A percentile compares a stretch with the other conserved stretches of the same genome.
These are phyloP conservation scores for Salix purpurea DNA, from an alignment of 345 rosid species.

Conservation along the genomic window DNA sequence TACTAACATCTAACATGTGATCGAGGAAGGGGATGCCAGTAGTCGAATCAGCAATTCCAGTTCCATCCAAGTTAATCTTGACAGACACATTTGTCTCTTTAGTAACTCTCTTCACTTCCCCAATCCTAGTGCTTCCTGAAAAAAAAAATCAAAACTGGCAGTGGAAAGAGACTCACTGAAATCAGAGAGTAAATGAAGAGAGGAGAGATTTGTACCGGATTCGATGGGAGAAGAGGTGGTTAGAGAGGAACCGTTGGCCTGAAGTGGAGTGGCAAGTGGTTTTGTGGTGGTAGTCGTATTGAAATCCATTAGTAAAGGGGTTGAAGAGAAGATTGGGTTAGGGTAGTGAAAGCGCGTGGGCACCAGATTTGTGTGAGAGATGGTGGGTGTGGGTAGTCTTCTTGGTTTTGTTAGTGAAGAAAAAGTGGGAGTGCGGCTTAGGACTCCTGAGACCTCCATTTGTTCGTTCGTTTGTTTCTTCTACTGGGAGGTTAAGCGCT, in stretches of 20 bases:
- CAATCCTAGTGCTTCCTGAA: slow-evolving; percentile 40
- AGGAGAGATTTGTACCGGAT: slow-evolving; percentile 17
- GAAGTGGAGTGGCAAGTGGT: slow-evolving; percentile 26
- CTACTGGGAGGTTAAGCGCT: background rate
- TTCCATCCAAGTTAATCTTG: slow-evolving; percentile 74
- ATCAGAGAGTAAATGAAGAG: background rate
- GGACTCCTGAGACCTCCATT: slow-evolving; percentile 35
- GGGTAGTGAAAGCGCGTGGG: background rate
- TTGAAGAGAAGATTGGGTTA: background rate
- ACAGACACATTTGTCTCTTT: slow-evolving; percentile 82
- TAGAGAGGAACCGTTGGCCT: slow-evolving; percentile 31
- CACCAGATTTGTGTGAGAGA: background rate
- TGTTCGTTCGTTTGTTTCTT: background rate
- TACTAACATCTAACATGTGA: slow-evolving; percentile 79
- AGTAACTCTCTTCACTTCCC: slow-evolving; percentile 77
- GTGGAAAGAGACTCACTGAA: background rate
- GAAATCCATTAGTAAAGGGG: slow-evolving; percentile 17
- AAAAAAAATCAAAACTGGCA: background rate
- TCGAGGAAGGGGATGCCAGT: slow-evolving; percentile 83
- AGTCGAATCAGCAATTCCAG: slow-evolving; percentile 68
- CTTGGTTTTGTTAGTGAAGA: slow-evolving; percentile 2
- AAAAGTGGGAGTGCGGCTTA: slow-evolving; percentile 4
- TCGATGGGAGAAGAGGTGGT: slow-evolving; percentile 13
- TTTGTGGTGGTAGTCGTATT: background rate
- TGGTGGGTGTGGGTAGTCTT: background rate